These are phyloP conservation scores for Colletotrichum cereale DNA, from an alignment of 2,329 filamentous ascomycete species.

Conservation along the genomic window DNA sequence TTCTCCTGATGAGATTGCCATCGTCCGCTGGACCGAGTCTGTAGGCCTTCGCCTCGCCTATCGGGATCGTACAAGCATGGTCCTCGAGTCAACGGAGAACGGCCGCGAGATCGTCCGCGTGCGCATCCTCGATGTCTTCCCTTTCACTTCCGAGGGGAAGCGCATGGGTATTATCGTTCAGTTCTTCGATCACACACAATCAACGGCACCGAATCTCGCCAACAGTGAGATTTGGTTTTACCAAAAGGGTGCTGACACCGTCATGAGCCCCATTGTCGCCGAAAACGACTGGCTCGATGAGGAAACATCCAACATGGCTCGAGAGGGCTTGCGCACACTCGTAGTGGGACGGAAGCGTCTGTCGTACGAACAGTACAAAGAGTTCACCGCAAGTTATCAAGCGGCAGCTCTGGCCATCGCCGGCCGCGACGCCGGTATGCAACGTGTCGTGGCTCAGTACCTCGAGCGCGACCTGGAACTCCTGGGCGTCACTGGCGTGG, in stretches of 20 bases:
- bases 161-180: slow-evolving; percentile 97
- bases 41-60: slow-evolving; percentile 88
- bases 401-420: slow-evolving; percentile 85
- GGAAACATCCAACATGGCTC: slow-evolving; percentile 99
- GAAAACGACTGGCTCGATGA: slow-evolving; percentile 99
- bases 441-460: slow-evolving; percentile 81
- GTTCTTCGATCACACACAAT: slow-evolving; percentile 73
- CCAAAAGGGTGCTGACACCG: slow-evolving; percentile 97
- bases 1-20: slow-evolving; percentile 97
- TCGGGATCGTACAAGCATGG: slow-evolving; percentile 89
- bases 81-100: slow-evolving; percentile 81
- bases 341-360: slow-evolving; percentile 94
- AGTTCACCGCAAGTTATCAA: slow-evolving; percentile 81
- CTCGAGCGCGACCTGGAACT: slow-evolving; percentile 92
- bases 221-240: slow-evolving; percentile 96
- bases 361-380: slow-evolving; percentile 81
- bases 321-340: slow-evolving; percentile 92
- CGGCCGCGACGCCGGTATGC: slow-evolving; percentile 85
- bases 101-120: slow-evolving; percentile 84
- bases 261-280: slow-evolving; percentile 96
- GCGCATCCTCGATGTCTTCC: slow-evolving; percentile 92
- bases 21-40: slow-evolving; percentile 94
- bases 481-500: slow-evolving; percentile 96
- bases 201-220: slow-evolving; percentile 61
- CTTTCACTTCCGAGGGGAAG: slow-evolving; percentile 97